These are phyloP conservation scores for Citrus medica DNA, from an alignment of 345 rosid species.

Conservation along the genomic window DNA sequence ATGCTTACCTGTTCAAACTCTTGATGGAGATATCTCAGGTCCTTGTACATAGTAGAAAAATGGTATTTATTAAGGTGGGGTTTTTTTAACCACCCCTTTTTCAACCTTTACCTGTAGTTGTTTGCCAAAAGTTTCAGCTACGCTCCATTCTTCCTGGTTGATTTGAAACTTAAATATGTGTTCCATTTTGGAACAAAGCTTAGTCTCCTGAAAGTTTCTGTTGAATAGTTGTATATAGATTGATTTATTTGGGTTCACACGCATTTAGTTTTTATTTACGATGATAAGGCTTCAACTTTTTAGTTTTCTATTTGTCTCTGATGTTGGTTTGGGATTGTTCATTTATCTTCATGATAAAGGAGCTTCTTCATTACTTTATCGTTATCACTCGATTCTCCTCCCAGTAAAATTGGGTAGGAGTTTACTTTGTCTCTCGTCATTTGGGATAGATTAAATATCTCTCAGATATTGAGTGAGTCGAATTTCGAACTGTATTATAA, in stretches of 20 bases:
- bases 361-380: not conserved
- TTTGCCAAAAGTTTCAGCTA: not conserved
- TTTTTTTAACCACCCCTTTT: not conserved
- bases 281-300: not conserved
- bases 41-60: not conserved
- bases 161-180: not conserved
- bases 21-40: not conserved
- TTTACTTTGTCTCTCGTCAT: too few species aligned
- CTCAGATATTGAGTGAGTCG: too few species aligned
- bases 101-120: not conserved
- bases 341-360: too few species aligned
- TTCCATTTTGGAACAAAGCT: too few species aligned
- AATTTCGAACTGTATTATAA: too few species aligned
- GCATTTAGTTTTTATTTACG: not conserved
- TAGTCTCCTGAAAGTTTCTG: too few species aligned
- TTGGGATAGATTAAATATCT: too few species aligned
- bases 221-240: not conserved
- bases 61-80: not conserved
- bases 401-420: too few species aligned
- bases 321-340: not conserved
- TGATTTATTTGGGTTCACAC: not conserved
- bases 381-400: fast-evolving
- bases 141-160: not conserved
- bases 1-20: not conserved
- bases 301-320: not conserved